Conservation (phyloP, 495 filamentous ascomycete genomes). For the Polyplosphaeria fusca region DNA sequence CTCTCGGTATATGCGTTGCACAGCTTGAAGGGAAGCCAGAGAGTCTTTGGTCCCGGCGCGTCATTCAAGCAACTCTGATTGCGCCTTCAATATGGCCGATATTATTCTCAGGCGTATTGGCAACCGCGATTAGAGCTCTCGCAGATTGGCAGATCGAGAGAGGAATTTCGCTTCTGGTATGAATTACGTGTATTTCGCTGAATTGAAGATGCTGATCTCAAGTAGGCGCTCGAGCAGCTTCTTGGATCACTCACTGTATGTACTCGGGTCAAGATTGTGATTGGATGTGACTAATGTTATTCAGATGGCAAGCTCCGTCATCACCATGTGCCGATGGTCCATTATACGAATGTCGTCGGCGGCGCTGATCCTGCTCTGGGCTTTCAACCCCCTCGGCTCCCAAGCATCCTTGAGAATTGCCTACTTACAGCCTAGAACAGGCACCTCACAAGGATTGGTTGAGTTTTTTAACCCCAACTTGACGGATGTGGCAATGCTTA, state of each 20-base stretch:
- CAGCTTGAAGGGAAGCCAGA: too few relatives aligned
- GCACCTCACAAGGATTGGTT: not conserved
- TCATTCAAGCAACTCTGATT: too few relatives aligned
- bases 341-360: not conserved
- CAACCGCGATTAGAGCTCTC: too few relatives aligned
- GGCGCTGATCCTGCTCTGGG: not conserved
- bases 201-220: not conserved
- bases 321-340: not conserved
- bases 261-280: not conserved
- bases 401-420: not conserved
- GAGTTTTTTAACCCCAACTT: not conserved
- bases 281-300: not conserved
- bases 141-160: too few relatives aligned
- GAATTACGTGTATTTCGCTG: not conserved
- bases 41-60: too few relatives aligned
- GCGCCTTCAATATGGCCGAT: too few relatives aligned
- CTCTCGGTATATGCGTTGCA: too few relatives aligned
- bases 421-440: not conserved
- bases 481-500: not conserved
- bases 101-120: too few relatives aligned
- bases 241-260: not conserved
- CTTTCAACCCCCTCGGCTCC: not conserved
- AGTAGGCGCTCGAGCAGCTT: not conserved
- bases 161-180: slow-evolving; percentile 1
- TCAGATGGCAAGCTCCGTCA: not conserved